Evolutionary conservation across 1,284 basidiomycete genomes (phyloP).

Genomic region (Heterobasidion irregulare): DNA sequence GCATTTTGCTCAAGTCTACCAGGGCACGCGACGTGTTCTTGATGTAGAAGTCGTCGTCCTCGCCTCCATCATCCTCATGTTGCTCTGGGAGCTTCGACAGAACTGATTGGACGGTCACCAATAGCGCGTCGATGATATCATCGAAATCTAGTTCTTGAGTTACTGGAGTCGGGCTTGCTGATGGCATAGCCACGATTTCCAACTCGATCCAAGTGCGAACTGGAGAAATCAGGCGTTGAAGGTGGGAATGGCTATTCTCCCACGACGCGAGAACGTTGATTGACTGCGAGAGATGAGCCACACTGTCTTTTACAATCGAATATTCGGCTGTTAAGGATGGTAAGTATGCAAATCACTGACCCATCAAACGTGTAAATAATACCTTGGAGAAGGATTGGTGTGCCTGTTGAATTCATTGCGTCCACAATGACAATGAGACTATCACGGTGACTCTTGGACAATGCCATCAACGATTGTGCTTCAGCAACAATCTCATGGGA

Average conservation of each 20-base stretch:
- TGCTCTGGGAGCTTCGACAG: conserved; percentile 16
- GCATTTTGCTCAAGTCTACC: conserved; percentile 16
- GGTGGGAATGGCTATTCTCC: conserved; percentile 29
- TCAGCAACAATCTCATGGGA: conserved; percentile 22
- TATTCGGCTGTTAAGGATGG: conserved; percentile 26
- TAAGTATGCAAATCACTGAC: conserved; percentile 1
- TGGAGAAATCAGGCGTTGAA: conserved; percentile 40
- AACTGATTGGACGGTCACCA: conserved; percentile 58
- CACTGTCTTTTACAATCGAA: conserved; percentile 12
- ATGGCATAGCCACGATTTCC: conserved; percentile 12
- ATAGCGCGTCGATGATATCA: conserved; percentile 49
- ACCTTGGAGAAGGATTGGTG: conserved; percentile 30
- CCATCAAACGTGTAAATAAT: conserved; percentile 4
- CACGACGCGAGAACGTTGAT: conserved; percentile 20
- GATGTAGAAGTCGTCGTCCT: conserved; percentile 24
- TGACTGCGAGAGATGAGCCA: conserved; percentile 9
- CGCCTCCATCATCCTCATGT: conserved; percentile 12
- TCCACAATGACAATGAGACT: conserved; percentile 18
- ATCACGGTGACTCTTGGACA: conserved; percentile 15
- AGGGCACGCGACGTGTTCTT: conserved; percentile 17
- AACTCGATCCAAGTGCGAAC: conserved; percentile 38
- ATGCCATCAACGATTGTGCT: conserved; percentile 14
- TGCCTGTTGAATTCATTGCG: conserved; percentile 21
- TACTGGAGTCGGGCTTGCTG: background rate
- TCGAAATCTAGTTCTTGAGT: conserved; percentile 19